Evolutionary conservation across 257 asterid genomes (phyloP), one percentile per base, ranked within the genome.

Genomic region (Solanum arcanum): DNA sequence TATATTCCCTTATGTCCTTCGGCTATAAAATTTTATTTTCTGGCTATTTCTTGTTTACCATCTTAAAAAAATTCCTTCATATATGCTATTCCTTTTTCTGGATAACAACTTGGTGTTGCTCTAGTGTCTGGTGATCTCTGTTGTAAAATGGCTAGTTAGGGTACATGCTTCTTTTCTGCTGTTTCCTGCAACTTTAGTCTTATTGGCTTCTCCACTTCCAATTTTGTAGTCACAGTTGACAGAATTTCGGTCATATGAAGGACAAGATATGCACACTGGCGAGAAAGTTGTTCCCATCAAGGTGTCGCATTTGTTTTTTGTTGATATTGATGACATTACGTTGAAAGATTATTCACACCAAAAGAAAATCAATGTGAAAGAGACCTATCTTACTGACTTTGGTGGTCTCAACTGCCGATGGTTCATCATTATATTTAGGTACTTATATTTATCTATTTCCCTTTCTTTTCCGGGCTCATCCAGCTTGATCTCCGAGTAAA

Each of bases 401-500:
- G 84, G 39, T 78, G 66, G 69, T 81, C 44, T 29, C 85, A 18
- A 47, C 80, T 41, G 9, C 18, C 49, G 84, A 72, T 21, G 77
- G 64, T 86, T 41, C 68, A 44, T 77, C 72, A 62, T 35, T 16
- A 69, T 70, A 52, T 75, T 21, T 23, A 31, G 9, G 13, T 85
- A 66, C 70, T 69, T 75, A 81, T 81, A 78, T 68, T 90, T 84
- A 46, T 60, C 41, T 90, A 68, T 27, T 59, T 62, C 74, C 86
- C 86, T 39, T 56, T 70, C 64, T 44, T 35, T 74, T 76, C 84
- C 69, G 62, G 88, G 41, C 18, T 75, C 64, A 86, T 69, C 86
- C 95, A 97, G 99, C 99, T 97, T 89, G 99, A 97, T 90, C 95
- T 97, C 88, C 99, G 98, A 69, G 97, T 97, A 76, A 97, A 97